These are phyloP conservation scores for Litsea cubeba DNA, from an alignment of 164 flowering plant species.

Conservation along the genomic window DNA sequence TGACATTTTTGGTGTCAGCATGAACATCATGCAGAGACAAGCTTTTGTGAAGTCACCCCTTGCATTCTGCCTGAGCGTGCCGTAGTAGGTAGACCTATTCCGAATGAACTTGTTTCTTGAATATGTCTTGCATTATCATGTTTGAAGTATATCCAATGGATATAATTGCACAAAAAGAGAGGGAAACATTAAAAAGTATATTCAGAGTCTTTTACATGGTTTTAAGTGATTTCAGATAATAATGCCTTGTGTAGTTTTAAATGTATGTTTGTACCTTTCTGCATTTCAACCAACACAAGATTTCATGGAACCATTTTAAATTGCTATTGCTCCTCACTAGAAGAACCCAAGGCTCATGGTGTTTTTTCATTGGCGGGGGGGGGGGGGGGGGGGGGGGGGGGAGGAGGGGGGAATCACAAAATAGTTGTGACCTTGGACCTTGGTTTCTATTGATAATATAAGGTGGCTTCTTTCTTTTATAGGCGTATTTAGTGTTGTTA, in stretches of 20 bases:
- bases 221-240: no score
- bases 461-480: no score
- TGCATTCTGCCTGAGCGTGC: conserved; percentile 93
- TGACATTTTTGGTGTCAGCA: no score
- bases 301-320: neutral
- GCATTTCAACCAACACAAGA: neutral
- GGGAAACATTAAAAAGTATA: no score
- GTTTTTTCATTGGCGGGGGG: accelerated
- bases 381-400: no score
- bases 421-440: no score
- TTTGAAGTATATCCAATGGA: no score
- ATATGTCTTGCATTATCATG: neutral
- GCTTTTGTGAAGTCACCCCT: conserved; percentile 89
- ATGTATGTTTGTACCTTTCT: neutral
- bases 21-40: conserved; percentile 81
- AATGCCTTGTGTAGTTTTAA: neutral
- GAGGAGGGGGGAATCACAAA: no score
- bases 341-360: no score
- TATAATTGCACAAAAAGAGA: no score
- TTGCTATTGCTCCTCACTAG: neutral
- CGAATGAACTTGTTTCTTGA: neutral
- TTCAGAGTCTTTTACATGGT: neutral
- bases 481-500: no score
- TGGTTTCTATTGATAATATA: no score
- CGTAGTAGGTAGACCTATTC: conserved; percentile 44